Evolutionary conservation across 495 filamentous ascomycete genomes (phyloP), one percentile per base, ranked within the genome.

Genomic region (Penicillium maclennaniae): DNA sequence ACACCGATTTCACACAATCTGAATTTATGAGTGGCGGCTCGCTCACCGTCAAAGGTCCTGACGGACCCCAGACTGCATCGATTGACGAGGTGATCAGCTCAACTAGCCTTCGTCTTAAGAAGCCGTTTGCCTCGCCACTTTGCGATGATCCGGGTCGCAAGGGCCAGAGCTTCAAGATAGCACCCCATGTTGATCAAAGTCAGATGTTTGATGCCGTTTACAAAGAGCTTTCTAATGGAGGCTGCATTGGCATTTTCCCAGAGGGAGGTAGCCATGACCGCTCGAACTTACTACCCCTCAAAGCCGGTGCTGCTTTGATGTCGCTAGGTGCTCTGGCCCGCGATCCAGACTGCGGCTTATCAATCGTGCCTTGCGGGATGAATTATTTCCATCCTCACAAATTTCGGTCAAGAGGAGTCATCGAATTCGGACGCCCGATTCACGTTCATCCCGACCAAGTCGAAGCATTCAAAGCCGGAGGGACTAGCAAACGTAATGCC

Each of bases 341-440:
- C 37, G 80, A 89, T 47, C 92, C 91, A 1, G 77, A 91, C 55
- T 96, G 87, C 59, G 91, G 87, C 5, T 67, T 98, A 51, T 92
- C 88, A 61, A 97, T 98, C 59, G 86, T 98, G 17, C 93, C 93
- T 12, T 92, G 91, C 43, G 93, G 93, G 48, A 97, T 97, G 93
- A 98, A 98, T 63, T 98, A 98, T 69, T 98, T 98, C 72, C 93
- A 98, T 70, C 87, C 93, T 6, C 92, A 98, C 74, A 98, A 97
- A 65, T 98, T 98, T 69, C 85, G 93, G 23, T 98, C 93, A 27
- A 82, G 93, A 66, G 93, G 89, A 44, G 93, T 98, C 4, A 82
- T 98, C 52, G 93, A 98, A 65, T 98, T 98, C 63, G 93, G 93
- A 16, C 82, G 79, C 16, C 91, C 93, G 3, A 77, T 97, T 31